Conservation (phyloP, 2,329 filamentous ascomycete species). For the Fusarium citri region DNA sequence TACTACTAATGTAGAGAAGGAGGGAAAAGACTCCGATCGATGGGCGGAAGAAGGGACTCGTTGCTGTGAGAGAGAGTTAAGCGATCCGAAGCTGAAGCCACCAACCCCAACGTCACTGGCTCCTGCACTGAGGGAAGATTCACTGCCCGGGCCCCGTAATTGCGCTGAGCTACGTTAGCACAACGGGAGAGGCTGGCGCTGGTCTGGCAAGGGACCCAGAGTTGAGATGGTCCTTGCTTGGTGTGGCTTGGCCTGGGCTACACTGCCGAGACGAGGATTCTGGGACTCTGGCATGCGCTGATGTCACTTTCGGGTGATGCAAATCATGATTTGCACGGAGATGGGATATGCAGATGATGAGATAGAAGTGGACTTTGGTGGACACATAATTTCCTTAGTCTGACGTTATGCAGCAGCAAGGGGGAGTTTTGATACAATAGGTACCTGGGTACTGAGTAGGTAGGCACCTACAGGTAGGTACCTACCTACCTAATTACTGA, state of each 20-base stretch:
- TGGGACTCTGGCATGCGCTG: conserved; percentile 3
- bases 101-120: background rate
- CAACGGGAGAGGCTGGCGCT: conserved; percentile 34
- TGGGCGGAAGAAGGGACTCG: background rate
- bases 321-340: conserved; percentile 22
- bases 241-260: conserved; percentile 2
- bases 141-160: background rate
- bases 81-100: background rate
- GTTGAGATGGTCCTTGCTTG: conserved; percentile 17
- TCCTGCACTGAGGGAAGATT: conserved; percentile 5
- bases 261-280: conserved; percentile 15
- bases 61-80: background rate
- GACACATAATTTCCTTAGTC: background rate
- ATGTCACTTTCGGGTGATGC: conserved; percentile 24
- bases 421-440: background rate
- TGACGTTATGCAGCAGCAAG: conserved; percentile 1
- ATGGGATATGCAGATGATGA: conserved; percentile 8
- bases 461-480: too few relatives aligned
- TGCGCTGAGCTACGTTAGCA: conserved; percentile 7
- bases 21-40: conserved; percentile 10
- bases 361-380: conserved; percentile 10
- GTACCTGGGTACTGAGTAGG: background rate
- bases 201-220: background rate
- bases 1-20: background rate
- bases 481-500: conserved; percentile 6